Base-by-base conservation (phyloP, 2,329 filamentous ascomycete genomes). In the Aspergillus ochraceoroseus region DNA sequence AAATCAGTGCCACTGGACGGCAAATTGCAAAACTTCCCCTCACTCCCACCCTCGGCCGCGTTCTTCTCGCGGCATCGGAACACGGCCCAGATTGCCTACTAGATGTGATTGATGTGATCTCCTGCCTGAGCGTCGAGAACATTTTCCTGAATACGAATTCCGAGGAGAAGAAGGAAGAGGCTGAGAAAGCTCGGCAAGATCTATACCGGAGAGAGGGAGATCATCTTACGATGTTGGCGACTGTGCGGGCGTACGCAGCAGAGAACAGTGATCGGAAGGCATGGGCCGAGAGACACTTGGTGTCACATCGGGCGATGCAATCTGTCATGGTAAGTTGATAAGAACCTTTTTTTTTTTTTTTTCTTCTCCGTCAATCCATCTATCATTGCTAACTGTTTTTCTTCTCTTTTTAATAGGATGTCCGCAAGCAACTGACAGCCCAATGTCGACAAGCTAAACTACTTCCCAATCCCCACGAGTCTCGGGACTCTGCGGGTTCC, bases 11-110 rank as follows among this genome's bases (percentile, higher is more conserved):
- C 0, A 71, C 79, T 12, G 92, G 92, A 1, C 71, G 74, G 29
- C 82, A 83, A 39, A 88, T 98, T 63, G 85, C 90, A 1, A 76
- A 80, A 25, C 79, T 96, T 14, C 92, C 92, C 0, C 75, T 98
- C 1, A 82, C 87, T 0, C 87, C 87, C 0, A 77, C 84, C 0
- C 78, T 94, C 6, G 88, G 84, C 0, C 79, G 88, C 1, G 87
- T 95, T 1, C 71, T 98, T 0, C 72, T 98, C 12, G 86, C 87
- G 28, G 86, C 89, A 0, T 79, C 82, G 0, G 76, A 77, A 5
- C 76, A 82, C 0, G 77, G 83, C 28, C 77, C 76, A 33, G 79
- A 85, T 52, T 94, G 88, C 52, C 67, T 95, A 1, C 64, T 82
- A 0, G 87, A 95, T 51, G 82, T 80, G 3, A 90, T 98, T 48